Evolutionary conservation across 148 eudicot species (phyloP).

Genomic region (Nepenthes gracilis): DNA sequence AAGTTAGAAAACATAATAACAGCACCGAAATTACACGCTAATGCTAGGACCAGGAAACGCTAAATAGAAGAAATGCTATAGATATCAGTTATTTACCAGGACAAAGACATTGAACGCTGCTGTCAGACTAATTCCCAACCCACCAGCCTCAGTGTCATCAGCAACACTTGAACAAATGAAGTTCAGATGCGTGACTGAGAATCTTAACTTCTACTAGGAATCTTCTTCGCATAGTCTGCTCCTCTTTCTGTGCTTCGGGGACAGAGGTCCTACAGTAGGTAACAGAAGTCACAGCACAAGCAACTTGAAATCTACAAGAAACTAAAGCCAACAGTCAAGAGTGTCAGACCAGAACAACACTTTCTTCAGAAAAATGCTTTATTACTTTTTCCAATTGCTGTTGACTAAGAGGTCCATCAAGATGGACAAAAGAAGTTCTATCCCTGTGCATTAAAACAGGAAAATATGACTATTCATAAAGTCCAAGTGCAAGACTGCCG

Average conservation of each 20-base stretch:
- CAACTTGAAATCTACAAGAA: background rate
- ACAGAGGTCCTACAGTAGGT: too few relatives aligned
- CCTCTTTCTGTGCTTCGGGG: too few relatives aligned
- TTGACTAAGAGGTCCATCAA: slow-evolving; percentile 85
- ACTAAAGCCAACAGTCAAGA: too few relatives aligned
- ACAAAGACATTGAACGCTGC: slow-evolving; percentile 98
- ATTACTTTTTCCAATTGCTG: slow-evolving; percentile 91
- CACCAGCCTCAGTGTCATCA: slow-evolving; percentile 97
- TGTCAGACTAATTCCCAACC: slow-evolving; percentile 90
- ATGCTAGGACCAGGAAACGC: too few relatives aligned
- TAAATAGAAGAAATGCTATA: too few relatives aligned
- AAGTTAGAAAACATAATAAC: too few relatives aligned
- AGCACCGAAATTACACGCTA: too few relatives aligned
- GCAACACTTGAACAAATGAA: slow-evolving; percentile 44
- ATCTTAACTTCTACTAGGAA: background rate
- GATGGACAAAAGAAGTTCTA: slow-evolving; percentile 73
- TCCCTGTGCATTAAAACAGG: slow-evolving; percentile 31
- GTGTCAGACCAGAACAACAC: slow-evolving; percentile 48
- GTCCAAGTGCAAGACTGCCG: background rate
- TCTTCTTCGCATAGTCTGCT: too few relatives aligned
- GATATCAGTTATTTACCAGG: slow-evolving; percentile 29
- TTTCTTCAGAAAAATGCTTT: slow-evolving; percentile 84
- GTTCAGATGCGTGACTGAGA: background rate
- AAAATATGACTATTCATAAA: background rate
- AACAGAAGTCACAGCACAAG: too few relatives aligned